Base-by-base conservation (phyloP, 345 rosid genomes). In the Barbarea vulgaris region DNA sequence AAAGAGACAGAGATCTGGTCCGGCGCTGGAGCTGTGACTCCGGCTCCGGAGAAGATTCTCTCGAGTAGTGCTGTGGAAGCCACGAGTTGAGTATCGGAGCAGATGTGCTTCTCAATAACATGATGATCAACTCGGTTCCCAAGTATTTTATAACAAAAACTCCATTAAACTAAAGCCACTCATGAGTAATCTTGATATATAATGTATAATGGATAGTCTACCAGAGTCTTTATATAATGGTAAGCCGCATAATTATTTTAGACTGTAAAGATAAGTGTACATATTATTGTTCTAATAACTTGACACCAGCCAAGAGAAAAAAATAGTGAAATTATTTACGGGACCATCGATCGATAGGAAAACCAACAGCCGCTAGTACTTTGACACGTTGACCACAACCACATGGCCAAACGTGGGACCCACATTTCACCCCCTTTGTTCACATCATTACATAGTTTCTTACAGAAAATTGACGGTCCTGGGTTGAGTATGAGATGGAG, bases 51-150 rank as follows among this genome's bases (percentile, higher is more conserved):
- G 90, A 84, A 7, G 79, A 70, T 37, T 80, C 88, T 33, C 34
- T 78, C 50, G 75, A 73, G 68, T 19, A 41, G 30, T 77, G 59
- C 13, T 66, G 80, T 21, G 80, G 87, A 5, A 79, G 81, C 91
- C 91, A 83, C 24, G 92, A 87, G 60, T 79, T 72, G 6, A 79
- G 39, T 54, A 87, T 86, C 30, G 91, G 85, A 18, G 86, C 74
- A 11, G 88, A 86, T 7, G 82, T 80, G 79, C 81, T 88, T 79
- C 87, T 81, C 13, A 86, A 48, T 64, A 82, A 79, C 96, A 88
- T 84, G 65, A 64, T 48, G 42, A 42, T 24, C 55, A 36, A 36
- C 79, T 50, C 67, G 13, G 37, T 17, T 30, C 10, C 25, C 22
- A 18, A 18, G 14, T 41, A 30, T 51, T 17, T 67, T 61, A 52